Evolutionary conservation across 176 grass and related monocot genomes (phyloP).

Genomic region (Zoysia pacifica): DNA sequence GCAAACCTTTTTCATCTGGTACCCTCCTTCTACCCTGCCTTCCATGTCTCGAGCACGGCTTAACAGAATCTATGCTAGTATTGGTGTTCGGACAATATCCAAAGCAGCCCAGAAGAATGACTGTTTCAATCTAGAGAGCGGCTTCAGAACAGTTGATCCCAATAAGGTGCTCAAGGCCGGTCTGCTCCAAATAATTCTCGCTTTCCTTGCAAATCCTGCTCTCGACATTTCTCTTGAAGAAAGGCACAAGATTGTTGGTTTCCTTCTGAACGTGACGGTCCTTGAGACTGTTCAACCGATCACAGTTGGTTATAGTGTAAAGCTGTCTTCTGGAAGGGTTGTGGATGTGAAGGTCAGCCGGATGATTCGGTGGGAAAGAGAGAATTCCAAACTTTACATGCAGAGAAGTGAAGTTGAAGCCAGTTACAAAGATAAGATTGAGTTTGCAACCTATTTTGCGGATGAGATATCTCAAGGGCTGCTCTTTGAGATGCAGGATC

Average conservation of each 20-base stretch:
- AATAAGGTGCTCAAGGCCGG: constrained; percentile 40
- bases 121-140: constrained; percentile 6
- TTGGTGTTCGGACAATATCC: constrained; percentile 63
- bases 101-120: constrained; percentile 45
- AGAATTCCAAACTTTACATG: constrained; percentile 41
- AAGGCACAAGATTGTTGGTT: constrained; percentile 45
- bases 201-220: constrained; percentile 45
- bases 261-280: constrained; percentile 47
- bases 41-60: constrained; percentile 38
- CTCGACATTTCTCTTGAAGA: constrained; percentile 38
- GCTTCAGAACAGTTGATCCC: not conserved
- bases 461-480: constrained; percentile 63
- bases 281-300: constrained; percentile 45
- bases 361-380: constrained; percentile 67
- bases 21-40: constrained; percentile 29
- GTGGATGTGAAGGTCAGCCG: constrained; percentile 35
- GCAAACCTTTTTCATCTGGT: constrained; percentile 63
- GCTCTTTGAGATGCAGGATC: constrained; percentile 56
- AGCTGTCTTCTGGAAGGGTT: constrained; percentile 31
- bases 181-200: constrained; percentile 46
- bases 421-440: constrained; percentile 41
- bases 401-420: not conserved
- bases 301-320: constrained; percentile 48
- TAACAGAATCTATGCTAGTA: constrained; percentile 44
- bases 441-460: constrained; percentile 54